A percentile compares a stretch with the other conserved stretches of the same genome.
phyloP scores from a whole-genome alignment of 2,329 filamentous ascomycete genomes.

The Penicillium sp. region DNA sequence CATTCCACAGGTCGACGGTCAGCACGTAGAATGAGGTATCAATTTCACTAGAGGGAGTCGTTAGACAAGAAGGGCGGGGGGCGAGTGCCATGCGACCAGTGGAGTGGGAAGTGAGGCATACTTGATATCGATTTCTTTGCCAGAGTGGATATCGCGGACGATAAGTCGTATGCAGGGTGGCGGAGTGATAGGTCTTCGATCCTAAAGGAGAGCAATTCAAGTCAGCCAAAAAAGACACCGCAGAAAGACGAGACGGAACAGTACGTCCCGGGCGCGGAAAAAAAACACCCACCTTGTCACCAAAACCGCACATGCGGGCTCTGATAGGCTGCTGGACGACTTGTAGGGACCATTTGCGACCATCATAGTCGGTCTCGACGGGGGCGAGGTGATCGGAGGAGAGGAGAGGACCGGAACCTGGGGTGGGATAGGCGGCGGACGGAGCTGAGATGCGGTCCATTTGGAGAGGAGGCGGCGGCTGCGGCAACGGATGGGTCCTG shows the following conservation, averaged over 20 bases:
- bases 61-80: background rate
- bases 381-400: constrained; percentile 43
- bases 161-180: constrained; percentile 88
- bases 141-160: constrained; percentile 73
- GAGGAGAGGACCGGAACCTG: constrained; percentile 37
- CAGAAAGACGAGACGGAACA: background rate
- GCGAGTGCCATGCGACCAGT: too few relatives aligned
- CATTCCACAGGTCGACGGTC: constrained; percentile 71
- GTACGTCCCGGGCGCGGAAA: background rate
- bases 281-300: constrained; percentile 78
- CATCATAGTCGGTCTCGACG: constrained; percentile 46
- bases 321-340: constrained; percentile 90
- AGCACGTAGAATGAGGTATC: constrained; percentile 71
- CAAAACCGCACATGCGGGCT: constrained; percentile 98
- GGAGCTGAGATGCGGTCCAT: constrained; percentile 46
- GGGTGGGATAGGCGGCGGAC: constrained; percentile 41
- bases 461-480: constrained; percentile 42
- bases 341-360: constrained; percentile 63
- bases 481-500: constrained; percentile 40
- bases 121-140: constrained; percentile 83
- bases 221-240: constrained; percentile 11
- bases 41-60: constrained; percentile 61
- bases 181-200: constrained; percentile 92
- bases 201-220: constrained; percentile 56
- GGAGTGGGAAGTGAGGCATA: constrained; percentile 54